phyloP scores from a whole-genome alignment of 1,284 basidiomycete species.

The Gomphus bonarii region DNA sequence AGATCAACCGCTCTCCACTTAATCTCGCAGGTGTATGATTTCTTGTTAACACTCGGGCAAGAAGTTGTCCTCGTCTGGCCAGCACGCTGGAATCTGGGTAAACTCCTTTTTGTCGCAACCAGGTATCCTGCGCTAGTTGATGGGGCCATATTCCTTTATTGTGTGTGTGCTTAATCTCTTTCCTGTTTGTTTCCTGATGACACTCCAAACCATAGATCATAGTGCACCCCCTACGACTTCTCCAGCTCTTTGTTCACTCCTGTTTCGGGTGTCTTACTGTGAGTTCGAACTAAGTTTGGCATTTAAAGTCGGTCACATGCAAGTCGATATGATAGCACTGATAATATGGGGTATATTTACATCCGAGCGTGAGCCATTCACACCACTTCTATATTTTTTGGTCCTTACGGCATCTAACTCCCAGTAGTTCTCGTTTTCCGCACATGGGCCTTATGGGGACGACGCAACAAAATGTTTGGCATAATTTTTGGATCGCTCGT shows the following conservation, averaged over 20 bases:
- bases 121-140: too few relatives aligned
- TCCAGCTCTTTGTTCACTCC: neutral
- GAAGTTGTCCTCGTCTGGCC: conserved; percentile 10
- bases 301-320: neutral
- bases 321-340: neutral
- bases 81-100: conserved; percentile 5
- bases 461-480: neutral
- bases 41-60: conserved; percentile 1
- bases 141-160: neutral
- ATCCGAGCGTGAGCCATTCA: conserved; percentile 1
- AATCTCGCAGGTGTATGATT: neutral
- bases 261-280: neutral
- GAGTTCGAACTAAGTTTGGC: neutral
- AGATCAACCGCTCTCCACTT: neutral
- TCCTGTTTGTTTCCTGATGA: neutral
- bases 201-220: neutral
- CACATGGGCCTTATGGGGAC: conserved; percentile 8
- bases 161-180: neutral
- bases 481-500: neutral
- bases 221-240: neutral
- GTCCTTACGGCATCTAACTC: neutral
- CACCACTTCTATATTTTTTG: neutral
- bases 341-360: neutral
- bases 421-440: too few relatives aligned
- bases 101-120: conserved; percentile 7